A percentile compares a stretch with the other conserved stretches of the same genome.
phyloP scores from a whole-genome alignment of 2,329 filamentous ascomycete species.

The Alternaria sp. region DNA sequence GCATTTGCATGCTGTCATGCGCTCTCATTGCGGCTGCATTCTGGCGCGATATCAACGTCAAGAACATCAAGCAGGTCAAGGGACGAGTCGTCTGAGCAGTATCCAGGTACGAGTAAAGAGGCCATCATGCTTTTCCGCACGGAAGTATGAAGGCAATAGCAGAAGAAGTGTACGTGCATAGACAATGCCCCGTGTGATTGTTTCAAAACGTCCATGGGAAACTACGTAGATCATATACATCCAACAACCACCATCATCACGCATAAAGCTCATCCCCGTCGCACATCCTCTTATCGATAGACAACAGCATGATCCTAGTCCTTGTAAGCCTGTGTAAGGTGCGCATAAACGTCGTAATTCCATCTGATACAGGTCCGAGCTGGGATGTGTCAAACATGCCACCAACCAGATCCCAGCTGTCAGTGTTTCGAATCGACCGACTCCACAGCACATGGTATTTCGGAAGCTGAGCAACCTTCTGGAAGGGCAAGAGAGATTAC shows the following conservation, averaged over 20 bases:
- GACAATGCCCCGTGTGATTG: not conserved
- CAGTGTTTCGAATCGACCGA: slow-evolving; percentile 10
- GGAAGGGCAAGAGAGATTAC: not conserved
- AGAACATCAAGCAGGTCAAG: slow-evolving; percentile 55
- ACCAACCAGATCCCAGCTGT: slow-evolving; percentile 14
- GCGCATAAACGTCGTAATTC: slow-evolving; percentile 28
- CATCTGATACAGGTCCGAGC: slow-evolving; percentile 15
- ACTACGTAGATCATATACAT: not conserved
- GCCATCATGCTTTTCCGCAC: not conserved
- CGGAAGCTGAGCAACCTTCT: not conserved
- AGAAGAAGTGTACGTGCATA: not conserved
- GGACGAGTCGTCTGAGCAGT: slow-evolving; percentile 50
- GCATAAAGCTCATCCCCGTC: slow-evolving; percentile 6
- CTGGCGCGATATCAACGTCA: slow-evolving; percentile 57
- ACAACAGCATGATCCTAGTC: not conserved
- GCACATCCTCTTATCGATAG: slow-evolving; percentile 4
- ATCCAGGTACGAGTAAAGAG: not conserved
- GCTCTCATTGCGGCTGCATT: slow-evolving; percentile 55
- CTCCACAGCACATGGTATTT: not conserved
- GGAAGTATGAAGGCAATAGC: not conserved
- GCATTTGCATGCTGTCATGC: slow-evolving; percentile 30
- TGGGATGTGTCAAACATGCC: slow-evolving; percentile 1
- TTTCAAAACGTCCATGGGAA: not conserved
- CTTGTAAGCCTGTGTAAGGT: not conserved
- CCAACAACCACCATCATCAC: not conserved